phyloP scores from a whole-genome alignment of 192 early-diverging fungal genomes.

The Gorgonomyces haynaldii region DNA sequence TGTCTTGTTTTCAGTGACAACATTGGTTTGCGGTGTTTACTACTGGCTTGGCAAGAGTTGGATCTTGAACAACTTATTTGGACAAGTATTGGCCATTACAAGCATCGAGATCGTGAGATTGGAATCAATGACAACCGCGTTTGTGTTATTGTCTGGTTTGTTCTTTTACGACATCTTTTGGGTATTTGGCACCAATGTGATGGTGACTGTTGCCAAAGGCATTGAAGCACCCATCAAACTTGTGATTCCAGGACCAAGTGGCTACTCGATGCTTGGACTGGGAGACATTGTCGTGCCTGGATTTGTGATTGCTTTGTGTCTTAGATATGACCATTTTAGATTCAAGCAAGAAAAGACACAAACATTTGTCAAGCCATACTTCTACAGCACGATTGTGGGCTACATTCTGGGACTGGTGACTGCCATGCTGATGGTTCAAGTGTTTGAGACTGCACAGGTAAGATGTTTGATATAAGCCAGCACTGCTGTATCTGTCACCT shows the following conservation, averaged over 20 bases:
- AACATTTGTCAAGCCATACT: slow-evolving; percentile 81
- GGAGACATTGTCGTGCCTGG: slow-evolving; percentile 96
- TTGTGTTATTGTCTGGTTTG: slow-evolving; percentile 77
- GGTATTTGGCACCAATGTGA: slow-evolving; percentile 85
- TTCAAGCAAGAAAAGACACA: slow-evolving; percentile 35
- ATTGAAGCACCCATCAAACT: slow-evolving; percentile 98
- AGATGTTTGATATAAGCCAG: slow-evolving; percentile 42
- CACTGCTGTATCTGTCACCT: slow-evolving; percentile 89
- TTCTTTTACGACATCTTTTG: slow-evolving; percentile 98
- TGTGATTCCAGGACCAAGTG: slow-evolving; percentile 62
- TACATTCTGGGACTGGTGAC: slow-evolving; percentile 77
- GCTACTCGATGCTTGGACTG: slow-evolving; percentile 88
- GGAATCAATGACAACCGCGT: slow-evolving; percentile 95
- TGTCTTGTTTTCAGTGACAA: slow-evolving; percentile 39
- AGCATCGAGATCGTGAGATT: slow-evolving; percentile 77
- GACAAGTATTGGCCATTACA: slow-evolving; percentile 73
- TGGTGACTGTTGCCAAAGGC: slow-evolving; percentile 93
- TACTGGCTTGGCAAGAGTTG: slow-evolving; percentile 87
- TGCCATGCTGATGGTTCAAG: slow-evolving; percentile 89
- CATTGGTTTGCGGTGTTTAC: slow-evolving; percentile 49
- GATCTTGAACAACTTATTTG: slow-evolving; percentile 81
- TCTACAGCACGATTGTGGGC: slow-evolving; percentile 63
- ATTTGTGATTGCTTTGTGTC: slow-evolving; percentile 82
- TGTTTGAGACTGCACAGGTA: slow-evolving; percentile 86
- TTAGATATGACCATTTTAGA: slow-evolving; percentile 75